These are phyloP conservation scores for Erysiphe pulchra DNA, from an alignment of 2,329 filamentous ascomycete species.

Conservation along the genomic window DNA sequence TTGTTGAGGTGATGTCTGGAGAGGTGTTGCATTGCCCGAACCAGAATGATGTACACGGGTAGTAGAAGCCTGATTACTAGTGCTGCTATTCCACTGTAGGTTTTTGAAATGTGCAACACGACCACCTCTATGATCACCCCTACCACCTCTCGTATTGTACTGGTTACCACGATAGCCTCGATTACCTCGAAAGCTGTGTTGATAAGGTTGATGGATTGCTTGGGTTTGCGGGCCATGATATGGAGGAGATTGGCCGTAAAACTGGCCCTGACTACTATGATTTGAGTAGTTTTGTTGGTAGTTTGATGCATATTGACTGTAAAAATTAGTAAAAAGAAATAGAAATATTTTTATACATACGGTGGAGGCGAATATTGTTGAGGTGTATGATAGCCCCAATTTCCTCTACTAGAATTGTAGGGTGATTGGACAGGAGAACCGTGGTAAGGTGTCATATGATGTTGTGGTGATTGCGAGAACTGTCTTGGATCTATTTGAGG, in stretches of 20 bases:
- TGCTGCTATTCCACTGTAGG: slow-evolving; percentile 41
- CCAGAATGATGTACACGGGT: slow-evolving; percentile 21
- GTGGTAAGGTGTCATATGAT: slow-evolving; percentile 27
- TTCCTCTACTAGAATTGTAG: slow-evolving; percentile 26
- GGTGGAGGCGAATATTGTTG: slow-evolving; percentile 19
- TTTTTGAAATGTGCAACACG: slow-evolving; percentile 35
- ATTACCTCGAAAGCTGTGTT: slow-evolving; percentile 15
- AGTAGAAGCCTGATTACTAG: slow-evolving; percentile 22
- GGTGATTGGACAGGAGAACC: slow-evolving; percentile 36
- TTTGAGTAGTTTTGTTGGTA: slow-evolving; percentile 33
- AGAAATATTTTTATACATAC: slow-evolving; percentile 16
- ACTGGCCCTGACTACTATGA: slow-evolving; percentile 29
- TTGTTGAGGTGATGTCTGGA: slow-evolving; percentile 12
- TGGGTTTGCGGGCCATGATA: slow-evolving; percentile 30
- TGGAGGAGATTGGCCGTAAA: slow-evolving; percentile 21
- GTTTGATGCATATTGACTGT: slow-evolving; percentile 34
- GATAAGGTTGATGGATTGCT: slow-evolving; percentile 24
- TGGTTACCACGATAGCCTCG: slow-evolving; percentile 36
- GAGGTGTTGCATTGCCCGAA: slow-evolving; percentile 13
- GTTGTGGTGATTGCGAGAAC: slow-evolving; percentile 32
- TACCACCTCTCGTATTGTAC: slow-evolving; percentile 19
- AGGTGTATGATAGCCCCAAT: slow-evolving; percentile 17
- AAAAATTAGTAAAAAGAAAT: slow-evolving; percentile 12
- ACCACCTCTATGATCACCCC: slow-evolving; percentile 22
- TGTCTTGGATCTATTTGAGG: slow-evolving; percentile 16